A percentile compares a stretch with the other conserved stretches of the same genome.
Conservation (phyloP, 768 basidiomycete species). For the Suillus tomentosus region DNA sequence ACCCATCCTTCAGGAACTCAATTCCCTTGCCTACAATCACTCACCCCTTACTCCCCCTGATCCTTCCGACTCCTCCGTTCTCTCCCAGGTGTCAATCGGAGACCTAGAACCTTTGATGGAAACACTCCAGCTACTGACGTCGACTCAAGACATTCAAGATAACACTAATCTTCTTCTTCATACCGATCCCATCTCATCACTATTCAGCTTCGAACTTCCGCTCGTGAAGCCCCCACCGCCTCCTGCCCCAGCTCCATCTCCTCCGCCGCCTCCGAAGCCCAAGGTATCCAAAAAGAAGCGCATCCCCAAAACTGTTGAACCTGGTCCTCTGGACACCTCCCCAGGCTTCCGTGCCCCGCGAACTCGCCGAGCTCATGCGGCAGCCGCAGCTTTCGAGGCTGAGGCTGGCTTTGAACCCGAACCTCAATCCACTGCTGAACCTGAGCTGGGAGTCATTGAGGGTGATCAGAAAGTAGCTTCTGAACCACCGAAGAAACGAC, state of each 20-base stretch:
- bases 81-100: conserved; percentile 43
- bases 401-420: conserved; percentile 28
- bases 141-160: conserved; percentile 52
- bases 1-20: conserved; percentile 37
- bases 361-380: conserved; percentile 46
- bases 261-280: conserved; percentile 31
- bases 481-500: conserved; percentile 23
- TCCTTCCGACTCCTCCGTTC: background rate
- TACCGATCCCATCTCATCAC: conserved; percentile 59
- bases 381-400: conserved; percentile 45
- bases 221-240: conserved; percentile 62
- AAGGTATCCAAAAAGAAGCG: conserved; percentile 46
- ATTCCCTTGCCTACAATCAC: conserved; percentile 22
- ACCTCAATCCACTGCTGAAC: conserved; percentile 20
- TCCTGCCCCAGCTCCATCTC: conserved; percentile 39
- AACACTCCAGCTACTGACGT: conserved; percentile 56
- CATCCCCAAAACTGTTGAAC: conserved; percentile 22
- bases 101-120: conserved; percentile 74
- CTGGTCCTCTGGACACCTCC: conserved; percentile 37
- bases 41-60: conserved; percentile 8
- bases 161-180: conserved; percentile 57
- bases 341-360: conserved; percentile 53
- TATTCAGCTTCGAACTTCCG: conserved; percentile 71
- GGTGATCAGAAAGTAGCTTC: conserved; percentile 27
- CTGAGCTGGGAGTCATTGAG: conserved; percentile 14